Percentiles rank a stretch among this genome's conserved stretches.
Evolutionary conservation across 768 basidiomycete species (phyloP).

Genomic region (Xerocomus brunneocitrinus): DNA sequence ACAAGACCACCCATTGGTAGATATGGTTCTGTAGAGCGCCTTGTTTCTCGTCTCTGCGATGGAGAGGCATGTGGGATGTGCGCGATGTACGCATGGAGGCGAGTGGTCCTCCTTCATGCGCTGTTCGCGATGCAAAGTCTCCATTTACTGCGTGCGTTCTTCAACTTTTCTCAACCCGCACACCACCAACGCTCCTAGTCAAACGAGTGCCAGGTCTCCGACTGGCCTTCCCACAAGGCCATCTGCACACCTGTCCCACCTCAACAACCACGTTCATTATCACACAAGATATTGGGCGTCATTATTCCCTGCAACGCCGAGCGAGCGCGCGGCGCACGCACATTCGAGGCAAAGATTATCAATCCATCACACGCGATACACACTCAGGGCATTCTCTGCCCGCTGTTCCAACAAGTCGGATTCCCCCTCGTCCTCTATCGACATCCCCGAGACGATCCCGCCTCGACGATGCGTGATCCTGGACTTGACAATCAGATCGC

Average conservation of each 20-base stretch:
- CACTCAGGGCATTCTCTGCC: constrained; percentile 19
- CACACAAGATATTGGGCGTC: constrained; percentile 14
- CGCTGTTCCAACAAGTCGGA: constrained; percentile 26
- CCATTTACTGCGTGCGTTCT: constrained; percentile 22
- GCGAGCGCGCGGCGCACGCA: constrained; percentile 18
- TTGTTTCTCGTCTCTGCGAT: neutral
- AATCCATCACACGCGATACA: constrained; percentile 25
- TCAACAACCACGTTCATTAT: neutral
- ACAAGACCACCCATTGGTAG: neutral
- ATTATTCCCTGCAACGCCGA: constrained; percentile 24
- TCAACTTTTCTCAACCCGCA: neutral
- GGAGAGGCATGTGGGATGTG: constrained; percentile 3
- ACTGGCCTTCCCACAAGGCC: constrained; percentile 22
- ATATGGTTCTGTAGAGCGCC: neutral
- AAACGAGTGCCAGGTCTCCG: constrained; percentile 21
- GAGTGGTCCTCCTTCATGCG: constrained; percentile 20
- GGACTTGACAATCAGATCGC: constrained; percentile 30
- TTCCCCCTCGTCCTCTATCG: constrained; percentile 29
- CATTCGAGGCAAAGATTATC: constrained; percentile 20
- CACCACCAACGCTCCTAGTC: constrained; percentile 7
- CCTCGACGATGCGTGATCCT: constrained; percentile 16
- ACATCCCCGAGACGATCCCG: constrained; percentile 18
- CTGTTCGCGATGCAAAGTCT: constrained; percentile 23
- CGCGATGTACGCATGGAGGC: constrained; percentile 11
- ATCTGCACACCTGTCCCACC: constrained; percentile 5